A percentile compares a stretch with the other conserved stretches of the same genome.
phyloP scores from a whole-genome alignment of 2,329 filamentous ascomycete species.

The Pseudomassariella vexata region DNA sequence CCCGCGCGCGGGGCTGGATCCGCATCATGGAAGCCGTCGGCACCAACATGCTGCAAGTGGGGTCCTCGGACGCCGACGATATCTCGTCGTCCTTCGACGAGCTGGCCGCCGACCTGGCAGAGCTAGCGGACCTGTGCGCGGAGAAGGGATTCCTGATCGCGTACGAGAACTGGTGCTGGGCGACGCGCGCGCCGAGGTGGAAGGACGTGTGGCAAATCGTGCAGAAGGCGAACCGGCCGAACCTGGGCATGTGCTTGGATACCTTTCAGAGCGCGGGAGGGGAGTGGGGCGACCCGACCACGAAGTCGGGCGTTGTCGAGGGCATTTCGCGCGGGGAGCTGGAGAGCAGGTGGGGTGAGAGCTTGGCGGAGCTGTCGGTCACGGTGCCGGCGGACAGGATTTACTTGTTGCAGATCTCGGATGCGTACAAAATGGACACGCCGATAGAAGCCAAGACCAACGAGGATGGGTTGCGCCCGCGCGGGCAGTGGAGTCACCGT shows the following conservation, averaged over 20 bases:
- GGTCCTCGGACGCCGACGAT: constrained; percentile 56
- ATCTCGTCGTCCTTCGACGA: constrained; percentile 44
- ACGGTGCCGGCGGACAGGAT: constrained; percentile 65
- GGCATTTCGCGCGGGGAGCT: constrained; percentile 35
- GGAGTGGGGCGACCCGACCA: constrained; percentile 69
- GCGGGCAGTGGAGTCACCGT: constrained; percentile 66
- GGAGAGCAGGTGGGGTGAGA: constrained; percentile 42
- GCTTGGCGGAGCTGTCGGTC: constrained; percentile 47
- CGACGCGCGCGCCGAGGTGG: constrained; percentile 64
- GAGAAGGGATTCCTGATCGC: constrained; percentile 55
- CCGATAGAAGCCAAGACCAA: constrained; percentile 47
- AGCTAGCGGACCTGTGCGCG: constrained; percentile 58
- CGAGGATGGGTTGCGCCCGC: constrained; percentile 49
- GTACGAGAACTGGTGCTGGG: constrained; percentile 83
- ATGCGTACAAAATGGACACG: constrained; percentile 59
- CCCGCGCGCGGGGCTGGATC: constrained; percentile 61
- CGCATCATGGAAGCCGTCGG: constrained; percentile 64
- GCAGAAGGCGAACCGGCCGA: constrained; percentile 52
- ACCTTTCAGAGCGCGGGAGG: constrained; percentile 71
- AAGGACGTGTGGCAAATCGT: constrained; percentile 66
- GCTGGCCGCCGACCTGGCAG: constrained; percentile 55
- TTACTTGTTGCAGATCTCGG: constrained; percentile 67
- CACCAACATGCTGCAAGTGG: constrained; percentile 65
- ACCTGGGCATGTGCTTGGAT: constrained; percentile 70
- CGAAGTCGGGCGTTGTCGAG: constrained; percentile 52